These are phyloP conservation scores for Pseudofabraea citricarpa DNA, from an alignment of 2,329 filamentous ascomycete genomes.

Conservation along the genomic window DNA sequence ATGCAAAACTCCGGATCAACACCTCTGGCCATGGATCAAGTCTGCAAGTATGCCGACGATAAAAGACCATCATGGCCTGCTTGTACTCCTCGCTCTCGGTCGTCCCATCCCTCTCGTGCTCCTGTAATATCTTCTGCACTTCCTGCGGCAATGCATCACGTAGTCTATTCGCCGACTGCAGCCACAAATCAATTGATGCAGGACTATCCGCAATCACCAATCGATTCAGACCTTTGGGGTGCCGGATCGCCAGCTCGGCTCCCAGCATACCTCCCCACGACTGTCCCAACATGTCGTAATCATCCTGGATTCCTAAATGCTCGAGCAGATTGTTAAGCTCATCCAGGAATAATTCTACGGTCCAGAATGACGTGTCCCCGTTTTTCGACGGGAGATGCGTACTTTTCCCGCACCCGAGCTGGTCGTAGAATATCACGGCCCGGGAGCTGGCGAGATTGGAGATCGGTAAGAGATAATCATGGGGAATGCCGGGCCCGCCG, in stretches of 20 bases:
- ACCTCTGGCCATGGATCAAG: conserved; percentile 13
- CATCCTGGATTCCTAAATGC: conserved; percentile 32
- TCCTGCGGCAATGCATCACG: conserved; percentile 17
- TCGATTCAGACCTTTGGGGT: conserved; percentile 31
- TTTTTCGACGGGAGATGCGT: conserved; percentile 42
- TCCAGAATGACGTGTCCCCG: conserved; percentile 42
- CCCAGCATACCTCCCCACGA: conserved; percentile 50
- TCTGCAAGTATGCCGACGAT: conserved; percentile 14
- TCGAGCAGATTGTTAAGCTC: conserved; percentile 44
- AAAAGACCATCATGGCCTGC: conserved; percentile 13
- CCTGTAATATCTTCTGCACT: conserved; percentile 15
- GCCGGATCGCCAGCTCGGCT: conserved; percentile 34
- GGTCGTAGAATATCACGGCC: conserved; percentile 49
- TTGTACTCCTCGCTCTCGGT: conserved; percentile 14
- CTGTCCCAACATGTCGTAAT: conserved; percentile 42
- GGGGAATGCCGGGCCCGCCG: conserved; percentile 41
- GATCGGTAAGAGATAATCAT: conserved; percentile 37
- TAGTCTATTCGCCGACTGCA: conserved; percentile 17
- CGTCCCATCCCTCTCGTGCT: conserved; percentile 13
- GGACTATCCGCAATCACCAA: conserved; percentile 31
- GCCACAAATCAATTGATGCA: conserved; percentile 22
- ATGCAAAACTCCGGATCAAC: conserved; percentile 13
- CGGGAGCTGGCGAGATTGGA: conserved; percentile 30
- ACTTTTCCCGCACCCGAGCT: conserved; percentile 44
- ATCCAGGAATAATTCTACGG: conserved; percentile 38